These are phyloP conservation scores for Hanseniaspora taiwanica DNA, from an alignment of 805 yeast genomes.

Conservation along the genomic window DNA sequence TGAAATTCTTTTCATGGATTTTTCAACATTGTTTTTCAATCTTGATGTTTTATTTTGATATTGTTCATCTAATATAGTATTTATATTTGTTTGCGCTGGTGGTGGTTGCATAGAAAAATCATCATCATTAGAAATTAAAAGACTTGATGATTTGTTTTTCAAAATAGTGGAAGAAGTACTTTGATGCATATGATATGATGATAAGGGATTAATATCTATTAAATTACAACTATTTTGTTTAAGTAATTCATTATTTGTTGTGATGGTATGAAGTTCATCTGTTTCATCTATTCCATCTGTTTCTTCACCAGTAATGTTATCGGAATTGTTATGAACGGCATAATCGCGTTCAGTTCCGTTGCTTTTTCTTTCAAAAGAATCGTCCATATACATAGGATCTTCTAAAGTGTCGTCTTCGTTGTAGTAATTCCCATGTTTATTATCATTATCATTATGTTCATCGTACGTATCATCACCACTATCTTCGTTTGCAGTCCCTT, in stretches of 20 bases:
- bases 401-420: slow-evolving; percentile 6
- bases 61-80: too few relatives aligned
- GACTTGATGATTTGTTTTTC: neutral
- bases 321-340: neutral
- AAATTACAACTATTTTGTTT: neutral
- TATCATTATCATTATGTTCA: neutral
- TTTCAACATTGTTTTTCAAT: neutral
- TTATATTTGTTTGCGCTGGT: too few relatives aligned
- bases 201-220: neutral
- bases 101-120: too few relatives aligned
- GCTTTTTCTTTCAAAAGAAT: neutral
- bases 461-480: neutral
- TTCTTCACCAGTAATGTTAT: neutral
- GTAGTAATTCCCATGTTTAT: slow-evolving; percentile 1
- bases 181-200: neutral
- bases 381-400: slow-evolving; percentile 3
- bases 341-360: neutral
- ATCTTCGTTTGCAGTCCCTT: too few relatives aligned
- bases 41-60: too few relatives aligned
- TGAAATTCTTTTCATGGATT: neutral
- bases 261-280: neutral
- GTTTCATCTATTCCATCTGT: neutral
- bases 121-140: neutral
- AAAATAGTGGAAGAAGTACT: neutral
- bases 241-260: neutral